phyloP scores from a whole-genome alignment of 139 green algal species.

The Eudorina sp. region DNA sequence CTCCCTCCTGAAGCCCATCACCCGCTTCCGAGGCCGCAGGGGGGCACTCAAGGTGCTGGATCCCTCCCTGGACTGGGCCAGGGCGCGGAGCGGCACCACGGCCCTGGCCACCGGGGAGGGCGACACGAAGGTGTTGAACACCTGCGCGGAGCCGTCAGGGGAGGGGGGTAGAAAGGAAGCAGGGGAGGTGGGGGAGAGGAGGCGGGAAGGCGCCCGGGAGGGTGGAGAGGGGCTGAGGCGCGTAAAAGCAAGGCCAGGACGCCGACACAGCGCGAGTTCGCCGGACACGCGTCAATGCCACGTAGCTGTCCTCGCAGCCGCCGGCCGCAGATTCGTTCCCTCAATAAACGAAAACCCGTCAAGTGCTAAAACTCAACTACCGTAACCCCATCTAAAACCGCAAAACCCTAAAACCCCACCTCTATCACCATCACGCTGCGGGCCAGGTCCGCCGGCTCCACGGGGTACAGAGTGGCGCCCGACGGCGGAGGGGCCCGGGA shows the following conservation, averaged over 20 bases:
- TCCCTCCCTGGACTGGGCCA: background rate
- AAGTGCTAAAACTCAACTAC: no score
- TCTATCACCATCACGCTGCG: constrained; percentile 4
- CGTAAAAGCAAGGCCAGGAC: no score
- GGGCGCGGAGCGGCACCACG: background rate
- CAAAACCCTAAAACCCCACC: background rate
- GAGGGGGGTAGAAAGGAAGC: background rate
- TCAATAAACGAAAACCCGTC: no score
- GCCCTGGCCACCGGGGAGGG: background rate
- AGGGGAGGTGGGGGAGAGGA: background rate
- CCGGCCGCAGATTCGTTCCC: no score
- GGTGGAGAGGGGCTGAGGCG: background rate
- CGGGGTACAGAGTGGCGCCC: background rate
- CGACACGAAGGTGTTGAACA: background rate
- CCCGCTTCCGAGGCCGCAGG: background rate
- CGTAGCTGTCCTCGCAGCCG: no score
- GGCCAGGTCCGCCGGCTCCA: background rate
- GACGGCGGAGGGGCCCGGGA: background rate
- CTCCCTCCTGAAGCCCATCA: background rate
- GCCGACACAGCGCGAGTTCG: no score
- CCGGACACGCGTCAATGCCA: no score
- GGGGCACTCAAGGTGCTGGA: background rate
- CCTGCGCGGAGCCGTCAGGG: background rate
- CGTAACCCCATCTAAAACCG: no score
- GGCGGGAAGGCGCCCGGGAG: background rate